These are phyloP conservation scores for Plasmodium adleri DNA, from an alignment of 169 alveolate species.

Conservation along the genomic window DNA sequence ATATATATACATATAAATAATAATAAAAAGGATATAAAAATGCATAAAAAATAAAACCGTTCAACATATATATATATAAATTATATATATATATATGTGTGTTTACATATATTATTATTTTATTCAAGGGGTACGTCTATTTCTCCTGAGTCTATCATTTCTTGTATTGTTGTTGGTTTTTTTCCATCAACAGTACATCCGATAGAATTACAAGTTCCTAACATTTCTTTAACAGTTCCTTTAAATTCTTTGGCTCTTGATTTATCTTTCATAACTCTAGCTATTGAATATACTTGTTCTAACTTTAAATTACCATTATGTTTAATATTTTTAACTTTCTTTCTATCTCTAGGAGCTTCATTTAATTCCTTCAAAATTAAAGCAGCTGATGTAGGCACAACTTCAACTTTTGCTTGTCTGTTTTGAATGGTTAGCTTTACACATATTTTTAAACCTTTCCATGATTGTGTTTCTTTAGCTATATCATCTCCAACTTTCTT, in stretches of 20 bases:
- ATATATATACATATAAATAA: background rate
- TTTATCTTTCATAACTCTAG: conserved; percentile 93
- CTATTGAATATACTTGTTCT: conserved; percentile 93
- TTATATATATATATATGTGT: background rate
- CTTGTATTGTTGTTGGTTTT: conserved; percentile 93
- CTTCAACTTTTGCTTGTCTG: conserved; percentile 94
- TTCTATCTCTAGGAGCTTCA: conserved; percentile 97
- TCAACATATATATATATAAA: background rate
- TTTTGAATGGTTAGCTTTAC: conserved; percentile 94
- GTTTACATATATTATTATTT: background rate
- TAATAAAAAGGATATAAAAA: no score
- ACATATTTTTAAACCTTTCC: conserved; percentile 97
- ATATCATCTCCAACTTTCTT: conserved; percentile 98
- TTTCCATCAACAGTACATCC: conserved; percentile 98
- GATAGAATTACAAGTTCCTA: conserved; percentile 97
- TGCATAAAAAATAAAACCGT: no score
- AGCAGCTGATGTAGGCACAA: conserved; percentile 97
- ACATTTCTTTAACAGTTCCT: conserved; percentile 97
- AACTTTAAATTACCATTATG: conserved; percentile 97
- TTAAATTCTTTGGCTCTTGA: conserved; percentile 93
- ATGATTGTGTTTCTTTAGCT: conserved; percentile 95
- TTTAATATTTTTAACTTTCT: conserved; percentile 95
- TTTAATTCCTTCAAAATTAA: conserved; percentile 95
- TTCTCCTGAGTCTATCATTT: conserved; percentile 92
- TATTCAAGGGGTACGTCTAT: conserved; percentile 85